Evolutionary conservation across 2,329 filamentous ascomycete species (phyloP).

Genomic region (Aureobasidium sp.): DNA sequence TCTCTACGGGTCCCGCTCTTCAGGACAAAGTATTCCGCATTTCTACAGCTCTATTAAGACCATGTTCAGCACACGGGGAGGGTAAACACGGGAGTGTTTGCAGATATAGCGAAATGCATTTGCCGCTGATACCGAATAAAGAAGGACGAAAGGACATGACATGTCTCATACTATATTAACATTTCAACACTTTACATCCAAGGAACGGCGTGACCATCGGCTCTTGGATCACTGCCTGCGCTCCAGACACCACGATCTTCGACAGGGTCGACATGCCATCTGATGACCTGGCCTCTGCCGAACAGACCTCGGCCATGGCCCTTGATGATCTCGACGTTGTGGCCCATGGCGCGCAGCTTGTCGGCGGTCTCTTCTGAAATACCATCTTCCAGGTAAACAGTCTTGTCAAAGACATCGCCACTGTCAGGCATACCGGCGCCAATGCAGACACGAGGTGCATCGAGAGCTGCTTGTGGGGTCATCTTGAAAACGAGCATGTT

Average conservation of each 20-base stretch:
- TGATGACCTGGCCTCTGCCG: constrained; percentile 80
- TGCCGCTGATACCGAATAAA: too few relatives aligned
- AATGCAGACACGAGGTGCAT: constrained; percentile 87
- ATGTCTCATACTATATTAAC: not conserved
- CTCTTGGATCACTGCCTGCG: constrained; percentile 79
- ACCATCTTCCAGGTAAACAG: constrained; percentile 75
- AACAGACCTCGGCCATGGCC: constrained; percentile 64
- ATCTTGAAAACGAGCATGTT: constrained; percentile 80
- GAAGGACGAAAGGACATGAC: not conserved
- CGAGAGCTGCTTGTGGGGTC: constrained; percentile 79
- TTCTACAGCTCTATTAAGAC: too few relatives aligned
- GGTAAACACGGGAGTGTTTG: too few relatives aligned
- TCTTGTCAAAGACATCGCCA: constrained; percentile 52
- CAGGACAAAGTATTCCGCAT: too few relatives aligned
- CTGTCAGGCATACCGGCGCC: constrained; percentile 62
- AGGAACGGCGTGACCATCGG: constrained; percentile 68
- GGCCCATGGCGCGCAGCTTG: constrained; percentile 62
- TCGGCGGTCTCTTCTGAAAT: constrained; percentile 62
- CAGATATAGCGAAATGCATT: too few relatives aligned
- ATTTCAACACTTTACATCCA: constrained; percentile 3
- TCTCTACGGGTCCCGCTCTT: too few relatives aligned
- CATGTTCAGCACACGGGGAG: too few relatives aligned
- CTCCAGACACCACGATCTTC: constrained; percentile 73
- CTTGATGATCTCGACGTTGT: constrained; percentile 62
- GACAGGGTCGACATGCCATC: constrained; percentile 59